phyloP scores from a whole-genome alignment of 2,329 filamentous ascomycete species.

The Cladosporium sp. region DNA sequence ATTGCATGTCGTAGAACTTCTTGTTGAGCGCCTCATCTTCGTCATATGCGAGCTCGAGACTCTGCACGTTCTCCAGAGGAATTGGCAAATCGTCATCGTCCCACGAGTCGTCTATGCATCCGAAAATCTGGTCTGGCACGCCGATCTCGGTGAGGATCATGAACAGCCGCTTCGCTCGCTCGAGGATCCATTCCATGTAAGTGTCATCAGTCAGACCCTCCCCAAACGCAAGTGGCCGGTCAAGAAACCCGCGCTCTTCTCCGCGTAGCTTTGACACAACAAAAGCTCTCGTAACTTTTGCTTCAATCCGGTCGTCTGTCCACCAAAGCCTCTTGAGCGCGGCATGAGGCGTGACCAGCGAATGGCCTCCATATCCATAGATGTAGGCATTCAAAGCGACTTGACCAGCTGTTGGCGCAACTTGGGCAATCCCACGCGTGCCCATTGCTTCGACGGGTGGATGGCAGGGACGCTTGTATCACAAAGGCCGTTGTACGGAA shows the following conservation, averaged over 20 bases:
- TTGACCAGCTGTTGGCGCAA: conserved; percentile 38
- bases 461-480: neutral
- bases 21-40: conserved; percentile 65
- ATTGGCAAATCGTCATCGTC: conserved; percentile 75
- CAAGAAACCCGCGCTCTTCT: conserved; percentile 63
- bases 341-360: conserved; percentile 50
- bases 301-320: conserved; percentile 68
- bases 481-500: conserved; percentile 11
- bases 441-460: conserved; percentile 29
- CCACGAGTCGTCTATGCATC: conserved; percentile 73
- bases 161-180: conserved; percentile 69
- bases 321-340: conserved; percentile 64
- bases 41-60: conserved; percentile 60
- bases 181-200: conserved; percentile 75
- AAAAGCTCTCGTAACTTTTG: conserved; percentile 68
- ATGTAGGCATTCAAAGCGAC: conserved; percentile 52
- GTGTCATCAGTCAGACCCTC: conserved; percentile 69
- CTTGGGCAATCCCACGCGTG: conserved; percentile 37
- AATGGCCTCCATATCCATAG: conserved; percentile 53
- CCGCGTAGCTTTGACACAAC: conserved; percentile 65
- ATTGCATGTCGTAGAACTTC: conserved; percentile 71
- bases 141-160: conserved; percentile 70
- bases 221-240: conserved; percentile 65
- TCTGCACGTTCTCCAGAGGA: conserved; percentile 63
- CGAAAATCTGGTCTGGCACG: conserved; percentile 72